These are phyloP conservation scores for Parastagonospora avenae DNA, from an alignment of 2,329 filamentous ascomycete genomes.

Conservation along the genomic window DNA sequence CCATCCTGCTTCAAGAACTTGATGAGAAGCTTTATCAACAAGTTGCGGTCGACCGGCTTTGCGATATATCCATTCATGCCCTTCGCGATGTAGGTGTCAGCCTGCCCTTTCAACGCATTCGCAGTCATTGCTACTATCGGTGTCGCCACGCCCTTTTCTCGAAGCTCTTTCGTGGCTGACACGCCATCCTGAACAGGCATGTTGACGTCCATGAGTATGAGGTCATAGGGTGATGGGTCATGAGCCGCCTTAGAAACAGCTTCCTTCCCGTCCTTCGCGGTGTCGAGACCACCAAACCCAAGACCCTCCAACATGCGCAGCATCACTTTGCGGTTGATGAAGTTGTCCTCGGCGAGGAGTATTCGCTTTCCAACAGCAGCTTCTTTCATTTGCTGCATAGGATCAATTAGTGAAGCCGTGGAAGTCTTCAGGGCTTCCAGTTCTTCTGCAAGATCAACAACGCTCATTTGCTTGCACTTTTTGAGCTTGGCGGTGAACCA, in stretches of 20 bases:
- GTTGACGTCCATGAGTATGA: slow-evolving; percentile 45
- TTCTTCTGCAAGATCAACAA: slow-evolving; percentile 11
- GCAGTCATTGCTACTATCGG: slow-evolving; percentile 63
- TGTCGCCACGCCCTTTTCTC: slow-evolving; percentile 18
- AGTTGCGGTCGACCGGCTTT: slow-evolving; percentile 60
- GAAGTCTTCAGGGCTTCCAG: slow-evolving; percentile 14
- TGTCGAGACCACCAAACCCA: slow-evolving; percentile 40
- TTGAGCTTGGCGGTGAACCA: slow-evolving; percentile 55
- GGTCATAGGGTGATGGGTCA: slow-evolving; percentile 25
- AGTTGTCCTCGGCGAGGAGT: slow-evolving; percentile 56
- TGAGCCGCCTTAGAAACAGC: slow-evolving; percentile 42
- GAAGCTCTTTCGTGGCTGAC: slow-evolving; percentile 33
- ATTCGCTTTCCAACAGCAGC: slow-evolving; percentile 30
- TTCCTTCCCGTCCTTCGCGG: slow-evolving; percentile 50
- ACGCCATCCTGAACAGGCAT: slow-evolving; percentile 43
- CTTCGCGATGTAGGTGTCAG: slow-evolving; percentile 58
- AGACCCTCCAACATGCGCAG: slow-evolving; percentile 52
- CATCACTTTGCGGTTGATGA: slow-evolving; percentile 55
- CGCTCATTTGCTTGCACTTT: slow-evolving; percentile 30
- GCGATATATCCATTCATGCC: slow-evolving; percentile 63
- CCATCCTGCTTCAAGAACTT: slow-evolving; percentile 24
- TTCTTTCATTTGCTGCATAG: slow-evolving; percentile 27
- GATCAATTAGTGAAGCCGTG: slow-evolving; percentile 9
- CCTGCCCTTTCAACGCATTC: slow-evolving; percentile 61
- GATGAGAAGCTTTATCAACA: slow-evolving; percentile 51